phyloP scores from a whole-genome alignment of 371 early-diverging fungal genomes.

The Apophysomyces sp. region DNA sequence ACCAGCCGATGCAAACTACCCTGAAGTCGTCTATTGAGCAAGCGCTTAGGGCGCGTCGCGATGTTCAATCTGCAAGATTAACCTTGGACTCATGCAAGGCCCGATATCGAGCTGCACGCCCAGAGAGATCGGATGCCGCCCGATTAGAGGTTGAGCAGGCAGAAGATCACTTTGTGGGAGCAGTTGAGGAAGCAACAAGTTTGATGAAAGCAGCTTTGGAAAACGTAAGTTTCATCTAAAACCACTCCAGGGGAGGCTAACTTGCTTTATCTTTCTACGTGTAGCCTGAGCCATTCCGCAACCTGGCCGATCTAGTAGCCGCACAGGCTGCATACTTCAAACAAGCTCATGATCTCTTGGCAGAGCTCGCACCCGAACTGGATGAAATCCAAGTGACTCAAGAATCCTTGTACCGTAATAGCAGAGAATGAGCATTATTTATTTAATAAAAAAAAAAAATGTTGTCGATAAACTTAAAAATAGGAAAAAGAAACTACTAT shows the following conservation, averaged over 20 bases:
- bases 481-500: neutral
- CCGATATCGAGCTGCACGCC: conserved; percentile 65
- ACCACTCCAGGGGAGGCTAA: neutral
- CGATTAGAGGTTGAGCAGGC: conserved; percentile 84
- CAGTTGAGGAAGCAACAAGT: conserved; percentile 88
- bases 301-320: conserved; percentile 82
- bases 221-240: conserved; percentile 55
- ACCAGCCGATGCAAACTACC: conserved; percentile 70
- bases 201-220: conserved; percentile 91
- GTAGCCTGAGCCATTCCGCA: conserved; percentile 82
- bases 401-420: conserved; percentile 78
- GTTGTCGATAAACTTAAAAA: no score
- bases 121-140: conserved; percentile 67
- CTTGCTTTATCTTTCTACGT: neutral
- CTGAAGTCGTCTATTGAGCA: conserved; percentile 73
- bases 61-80: conserved; percentile 78
- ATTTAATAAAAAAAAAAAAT: neutral
- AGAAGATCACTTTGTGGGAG: conserved; percentile 91
- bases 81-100: conserved; percentile 84
- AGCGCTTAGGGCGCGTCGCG: conserved; percentile 82
- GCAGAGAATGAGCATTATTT: conserved; percentile 37
- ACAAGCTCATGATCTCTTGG: conserved; percentile 74
- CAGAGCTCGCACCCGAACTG: conserved; percentile 85
- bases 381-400: conserved; percentile 91
- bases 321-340: conserved; percentile 87